A percentile compares a stretch with the other conserved stretches of the same genome.
These are phyloP conservation scores for Cladobotryum protrusum DNA, from an alignment of 2,329 filamentous ascomycete genomes.

Conservation along the genomic window DNA sequence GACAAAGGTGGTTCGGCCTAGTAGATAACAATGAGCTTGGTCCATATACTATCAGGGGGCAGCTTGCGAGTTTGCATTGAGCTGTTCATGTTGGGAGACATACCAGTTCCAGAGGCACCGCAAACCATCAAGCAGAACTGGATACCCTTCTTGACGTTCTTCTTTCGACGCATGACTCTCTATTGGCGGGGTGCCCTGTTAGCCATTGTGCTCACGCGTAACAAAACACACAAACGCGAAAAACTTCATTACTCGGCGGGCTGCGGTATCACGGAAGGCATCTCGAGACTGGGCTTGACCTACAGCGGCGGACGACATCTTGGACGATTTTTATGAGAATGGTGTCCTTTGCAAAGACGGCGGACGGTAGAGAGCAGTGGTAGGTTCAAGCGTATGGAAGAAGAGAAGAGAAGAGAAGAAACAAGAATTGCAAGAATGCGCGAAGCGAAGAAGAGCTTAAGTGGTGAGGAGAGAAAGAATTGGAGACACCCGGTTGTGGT, in stretches of 20 bases:
- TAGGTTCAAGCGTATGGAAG: constrained; percentile 3
- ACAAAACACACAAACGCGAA: not conserved
- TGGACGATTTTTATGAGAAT: constrained; percentile 8
- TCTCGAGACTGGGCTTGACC: not conserved
- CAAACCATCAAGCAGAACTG: constrained; percentile 99
- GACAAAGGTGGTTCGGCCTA: constrained; percentile 96
- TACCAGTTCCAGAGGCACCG: constrained; percentile 97
- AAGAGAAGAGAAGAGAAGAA: constrained; percentile 9
- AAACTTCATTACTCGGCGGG: not conserved
- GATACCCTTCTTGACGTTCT: constrained; percentile 99
- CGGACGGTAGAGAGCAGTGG: not conserved
- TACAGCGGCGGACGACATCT: constrained; percentile 22
- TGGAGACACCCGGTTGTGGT: constrained; percentile 2
- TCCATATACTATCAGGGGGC: not conserved
- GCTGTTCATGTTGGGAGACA: constrained; percentile 25
- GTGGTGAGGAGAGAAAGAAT: constrained; percentile 8
- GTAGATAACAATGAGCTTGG: constrained; percentile 15
- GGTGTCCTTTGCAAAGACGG: not conserved
- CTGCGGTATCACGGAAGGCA: not conserved
- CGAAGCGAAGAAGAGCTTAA: constrained; percentile 9
- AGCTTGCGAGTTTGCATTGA: not conserved
- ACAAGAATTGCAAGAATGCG: not conserved
- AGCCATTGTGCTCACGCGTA: not conserved
- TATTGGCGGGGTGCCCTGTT: constrained; percentile 26
- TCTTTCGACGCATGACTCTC: constrained; percentile 99